phyloP scores from a whole-genome alignment of 768 basidiomycete species.

The Boletus barrowsii region DNA sequence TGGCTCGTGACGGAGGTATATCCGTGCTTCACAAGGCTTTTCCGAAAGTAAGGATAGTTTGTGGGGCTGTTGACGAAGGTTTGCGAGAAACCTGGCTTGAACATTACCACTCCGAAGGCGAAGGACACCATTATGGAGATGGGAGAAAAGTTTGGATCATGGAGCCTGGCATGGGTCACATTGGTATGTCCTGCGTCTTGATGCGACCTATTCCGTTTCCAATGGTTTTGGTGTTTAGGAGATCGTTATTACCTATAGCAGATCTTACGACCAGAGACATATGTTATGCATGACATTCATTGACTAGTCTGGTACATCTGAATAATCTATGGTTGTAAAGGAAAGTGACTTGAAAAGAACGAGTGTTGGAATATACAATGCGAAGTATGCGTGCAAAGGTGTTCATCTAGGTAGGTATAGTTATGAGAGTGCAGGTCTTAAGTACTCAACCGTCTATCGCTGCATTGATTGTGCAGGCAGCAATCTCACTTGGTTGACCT shows the following conservation, averaged over 20 bases:
- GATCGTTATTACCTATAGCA: conserved; percentile 40
- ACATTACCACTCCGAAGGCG: conserved; percentile 48
- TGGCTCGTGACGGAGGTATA: conserved; percentile 79
- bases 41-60: conserved; percentile 80
- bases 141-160: conserved; percentile 76
- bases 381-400: background rate
- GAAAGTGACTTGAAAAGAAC: conserved; percentile 15
- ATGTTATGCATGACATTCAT: conserved; percentile 3
- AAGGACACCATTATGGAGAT: conserved; percentile 38
- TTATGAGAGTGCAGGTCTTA: background rate
- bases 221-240: conserved; percentile 21
- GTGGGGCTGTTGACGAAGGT: conserved; percentile 76
- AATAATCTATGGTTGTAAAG: conserved; percentile 1
- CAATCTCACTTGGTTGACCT: conserved; percentile 26
- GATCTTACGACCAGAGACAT: conserved; percentile 8
- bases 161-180: conserved; percentile 87
- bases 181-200: conserved; percentile 47
- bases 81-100: conserved; percentile 75
- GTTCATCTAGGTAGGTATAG: conserved; percentile 5
- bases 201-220: background rate
- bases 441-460: conserved; percentile 1
- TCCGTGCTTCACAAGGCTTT: conserved; percentile 78
- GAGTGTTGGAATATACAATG: conserved; percentile 14
- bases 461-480: conserved; percentile 9
- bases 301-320: conserved; percentile 1